Evolutionary conservation across 2,329 filamentous ascomycete genomes (phyloP), one percentile per base, ranked within the genome.

Genomic region (Cercospora brassicicola): DNA sequence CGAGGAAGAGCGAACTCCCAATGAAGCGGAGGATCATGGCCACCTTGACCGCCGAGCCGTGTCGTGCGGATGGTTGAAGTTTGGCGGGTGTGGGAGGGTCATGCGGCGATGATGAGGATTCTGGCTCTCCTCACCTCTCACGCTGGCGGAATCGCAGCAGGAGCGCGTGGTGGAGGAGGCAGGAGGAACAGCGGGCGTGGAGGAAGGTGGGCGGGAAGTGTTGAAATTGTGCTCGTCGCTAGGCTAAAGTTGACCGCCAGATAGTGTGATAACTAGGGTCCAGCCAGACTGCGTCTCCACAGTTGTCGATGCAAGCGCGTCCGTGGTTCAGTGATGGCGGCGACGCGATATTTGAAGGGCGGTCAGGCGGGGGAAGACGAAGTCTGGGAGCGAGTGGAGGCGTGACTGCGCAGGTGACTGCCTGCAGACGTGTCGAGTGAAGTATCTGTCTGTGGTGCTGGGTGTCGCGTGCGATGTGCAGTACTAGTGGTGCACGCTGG

Each of bases 1-100:
- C 87, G 76, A 98, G 89, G 83, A 97, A 98, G 82, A 81, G 80
- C 77, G 76, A 79, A 79, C 74, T 81, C 81, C 81, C 79, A 79
- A 83, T 80, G 81, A 82, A 81, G 78, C 83, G 77, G 76, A 79
- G 77, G 74, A 80, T 81, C 82, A 82, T 80, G 76, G 53, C 51
- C 30, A 51, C 57, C 68, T 64, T 62, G 48, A 33, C 48, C 65
- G 66, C 48, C 28, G 66, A 63, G 57, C 59, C 48, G 55, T 65
- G 59, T 69, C 67, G 62, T 60, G 59, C 59, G 64, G 31, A 56
- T 15, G 56, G 64, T 57, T 64, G 51, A 64, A 30, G 15, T 42
- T 15, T 18, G 53, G 48, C 60, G 64, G 67, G 23, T 36, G 39
- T 31, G 62, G 62, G 64, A 67, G 67, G 71, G 68, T 69, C 66